These are phyloP conservation scores for Aspergillus intermedius DNA, from an alignment of 2,329 filamentous ascomycete genomes.

Conservation along the genomic window DNA sequence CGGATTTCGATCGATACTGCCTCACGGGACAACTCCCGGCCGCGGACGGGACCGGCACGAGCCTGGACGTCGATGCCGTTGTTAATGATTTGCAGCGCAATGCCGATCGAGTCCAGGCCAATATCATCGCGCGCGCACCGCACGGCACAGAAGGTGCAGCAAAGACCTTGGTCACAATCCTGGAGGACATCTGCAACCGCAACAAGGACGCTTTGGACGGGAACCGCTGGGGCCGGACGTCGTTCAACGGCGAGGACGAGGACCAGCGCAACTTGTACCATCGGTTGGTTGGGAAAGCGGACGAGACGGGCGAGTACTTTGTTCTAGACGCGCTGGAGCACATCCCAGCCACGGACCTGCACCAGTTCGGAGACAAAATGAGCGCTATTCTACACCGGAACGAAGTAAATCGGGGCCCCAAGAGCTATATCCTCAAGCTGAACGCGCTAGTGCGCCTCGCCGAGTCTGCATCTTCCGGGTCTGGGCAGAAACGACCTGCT, in stretches of 20 bases:
- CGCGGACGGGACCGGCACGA: slow-evolving; percentile 9
- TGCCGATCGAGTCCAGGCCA: slow-evolving; percentile 26
- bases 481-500: slow-evolving; percentile 29
- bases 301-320: slow-evolving; percentile 27
- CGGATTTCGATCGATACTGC: slow-evolving; percentile 36
- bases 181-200: slow-evolving; percentile 32
- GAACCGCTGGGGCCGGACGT: slow-evolving; percentile 27
- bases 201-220: slow-evolving; percentile 36
- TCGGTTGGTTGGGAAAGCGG: slow-evolving; percentile 32
- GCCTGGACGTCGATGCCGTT: slow-evolving; percentile 25
- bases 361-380: slow-evolving; percentile 24
- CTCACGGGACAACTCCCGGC: slow-evolving; percentile 22
- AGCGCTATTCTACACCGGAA: slow-evolving; percentile 34
- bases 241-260: slow-evolving; percentile 31
- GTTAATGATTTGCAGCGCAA: slow-evolving; percentile 24
- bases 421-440: slow-evolving; percentile 29
- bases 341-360: slow-evolving; percentile 25
- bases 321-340: slow-evolving; percentile 34
- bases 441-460: slow-evolving; percentile 24
- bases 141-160: slow-evolving; percentile 33
- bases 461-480: slow-evolving; percentile 16
- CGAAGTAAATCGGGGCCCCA: slow-evolving; percentile 36
- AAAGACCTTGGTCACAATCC: slow-evolving; percentile 31
- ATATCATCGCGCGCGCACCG: slow-evolving; percentile 28
- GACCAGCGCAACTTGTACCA: slow-evolving; percentile 39